These are phyloP conservation scores for Capronia coronata DNA, from an alignment of 2,329 filamentous ascomycete species.

Conservation along the genomic window DNA sequence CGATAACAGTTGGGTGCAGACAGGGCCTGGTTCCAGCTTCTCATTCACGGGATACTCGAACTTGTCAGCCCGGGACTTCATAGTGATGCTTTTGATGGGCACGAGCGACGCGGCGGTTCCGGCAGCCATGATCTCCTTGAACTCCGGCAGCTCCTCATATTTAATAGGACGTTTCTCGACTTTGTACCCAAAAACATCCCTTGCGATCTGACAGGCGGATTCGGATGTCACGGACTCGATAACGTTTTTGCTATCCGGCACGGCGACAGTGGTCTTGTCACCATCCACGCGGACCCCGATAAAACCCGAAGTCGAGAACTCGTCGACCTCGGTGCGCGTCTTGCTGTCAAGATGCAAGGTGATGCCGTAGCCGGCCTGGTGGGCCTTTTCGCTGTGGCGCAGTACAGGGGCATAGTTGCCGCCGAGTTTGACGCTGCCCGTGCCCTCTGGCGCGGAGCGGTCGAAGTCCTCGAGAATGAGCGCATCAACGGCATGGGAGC, in stretches of 20 bases:
- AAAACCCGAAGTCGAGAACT: conserved; percentile 93
- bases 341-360: conserved; percentile 88
- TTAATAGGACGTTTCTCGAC: conserved; percentile 64
- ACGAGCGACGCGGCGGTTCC: conserved; percentile 88
- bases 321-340: conserved; percentile 77
- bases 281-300: conserved; percentile 65
- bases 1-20: conserved; percentile 64
- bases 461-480: conserved; percentile 91
- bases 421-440: conserved; percentile 85
- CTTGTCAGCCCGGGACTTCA: conserved; percentile 52
- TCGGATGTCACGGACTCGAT: conserved; percentile 83
- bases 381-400: conserved; percentile 75
- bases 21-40: conserved; percentile 60
- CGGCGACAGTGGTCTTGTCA: conserved; percentile 57
- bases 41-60: conserved; percentile 47
- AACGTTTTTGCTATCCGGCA: conserved; percentile 81
- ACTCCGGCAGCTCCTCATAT: conserved; percentile 56
- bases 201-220: conserved; percentile 67
- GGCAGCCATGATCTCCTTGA: conserved; percentile 79
- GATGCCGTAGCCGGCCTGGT: conserved; percentile 77
- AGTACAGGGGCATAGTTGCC: conserved; percentile 94
- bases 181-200: conserved; percentile 68
- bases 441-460: conserved; percentile 83
- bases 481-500: conserved; percentile 76
- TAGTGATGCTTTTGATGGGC: conserved; percentile 83